These are phyloP conservation scores for Niebla homalea DNA, from an alignment of 495 filamentous ascomycete genomes.

Conservation along the genomic window DNA sequence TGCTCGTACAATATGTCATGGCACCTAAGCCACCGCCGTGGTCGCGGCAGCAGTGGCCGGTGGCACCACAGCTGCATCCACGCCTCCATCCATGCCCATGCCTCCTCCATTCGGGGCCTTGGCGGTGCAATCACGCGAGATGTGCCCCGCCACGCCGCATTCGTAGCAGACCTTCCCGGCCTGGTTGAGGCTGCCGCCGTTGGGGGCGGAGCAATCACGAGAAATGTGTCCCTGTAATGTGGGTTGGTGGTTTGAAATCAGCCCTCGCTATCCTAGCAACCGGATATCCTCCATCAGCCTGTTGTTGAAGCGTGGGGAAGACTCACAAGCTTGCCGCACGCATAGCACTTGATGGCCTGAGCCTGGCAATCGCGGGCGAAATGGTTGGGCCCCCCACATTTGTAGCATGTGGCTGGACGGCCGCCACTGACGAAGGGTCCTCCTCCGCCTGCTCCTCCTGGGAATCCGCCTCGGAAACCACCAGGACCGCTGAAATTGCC, in stretches of 20 bases:
- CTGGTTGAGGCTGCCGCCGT: constrained; percentile 88
- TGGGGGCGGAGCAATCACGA: constrained; percentile 92
- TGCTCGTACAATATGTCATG: too few species aligned
- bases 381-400: constrained; percentile 98
- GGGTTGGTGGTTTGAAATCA: neutral
- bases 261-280: neutral
- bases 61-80: constrained; percentile 26
- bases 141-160: constrained; percentile 90
- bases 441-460: too few species aligned
- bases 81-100: constrained; percentile 27
- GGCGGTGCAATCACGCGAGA: constrained; percentile 78
- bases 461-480: constrained; percentile 42
- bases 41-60: constrained; percentile 34
- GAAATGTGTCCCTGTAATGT: constrained; percentile 79
- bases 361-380: constrained; percentile 98
- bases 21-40: too few species aligned
- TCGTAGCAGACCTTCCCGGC: constrained; percentile 98
- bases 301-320: too few species aligned
- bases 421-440: constrained; percentile 30
- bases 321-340: constrained; percentile 79
- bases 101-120: constrained; percentile 45
- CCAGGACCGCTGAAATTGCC: constrained; percentile 55
- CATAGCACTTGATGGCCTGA: constrained; percentile 99
- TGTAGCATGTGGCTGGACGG: constrained; percentile 92
- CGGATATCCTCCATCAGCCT: neutral